Base-by-base conservation (phyloP, 176 grass and related monocot species). In the Carex cristatella region DNA sequence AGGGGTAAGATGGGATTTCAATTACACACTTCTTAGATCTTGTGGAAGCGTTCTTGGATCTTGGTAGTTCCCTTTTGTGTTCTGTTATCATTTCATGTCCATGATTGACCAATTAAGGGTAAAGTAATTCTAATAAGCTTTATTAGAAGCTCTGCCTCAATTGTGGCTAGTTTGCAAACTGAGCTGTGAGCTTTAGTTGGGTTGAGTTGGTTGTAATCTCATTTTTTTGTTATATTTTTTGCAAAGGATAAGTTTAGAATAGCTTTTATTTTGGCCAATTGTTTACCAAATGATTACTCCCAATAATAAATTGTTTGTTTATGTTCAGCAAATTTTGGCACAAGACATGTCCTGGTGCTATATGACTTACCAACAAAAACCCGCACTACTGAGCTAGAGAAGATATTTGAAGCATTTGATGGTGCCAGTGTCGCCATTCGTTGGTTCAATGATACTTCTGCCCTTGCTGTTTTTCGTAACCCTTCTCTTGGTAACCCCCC, bases 381-480 rank as follows among this genome's bases (percentile, higher is more conserved):
- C 13, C 63, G 84, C 18, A 92, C 91, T 14, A 85, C 61, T 48
- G 95, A 98, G 75, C 75, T 98, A 85, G 93, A 94, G 82, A 93
- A 72, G 80, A 86, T 93, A 79, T 93, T 95, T 73, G 88, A 92
- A n/a, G 90, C 86, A 66, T 92, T 89, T 72, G 91, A 86, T 84
- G 93, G 89, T 62, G 83, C 83, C n/a, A 89, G 83, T 56, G 82
- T 95, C 65, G 80, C 88, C 75, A 92, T 98, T 78, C 95, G 89
- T 32, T 95, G 95, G 95, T 78, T 95, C 60, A 95, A 93, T 88
- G 95, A 95, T 81, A 90, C 91, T 66, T 70, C 81, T 84, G 89
- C 95, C 53, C 95, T 98, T 85, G 95, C 93, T 59, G 95, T 95
- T 63, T 95, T 98, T 67, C 83, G 65, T 46, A 90, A 83, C 7